Base-by-base conservation (phyloP, 2,329 filamentous ascomycete genomes). In the Colletotrichum orbiculare region DNA sequence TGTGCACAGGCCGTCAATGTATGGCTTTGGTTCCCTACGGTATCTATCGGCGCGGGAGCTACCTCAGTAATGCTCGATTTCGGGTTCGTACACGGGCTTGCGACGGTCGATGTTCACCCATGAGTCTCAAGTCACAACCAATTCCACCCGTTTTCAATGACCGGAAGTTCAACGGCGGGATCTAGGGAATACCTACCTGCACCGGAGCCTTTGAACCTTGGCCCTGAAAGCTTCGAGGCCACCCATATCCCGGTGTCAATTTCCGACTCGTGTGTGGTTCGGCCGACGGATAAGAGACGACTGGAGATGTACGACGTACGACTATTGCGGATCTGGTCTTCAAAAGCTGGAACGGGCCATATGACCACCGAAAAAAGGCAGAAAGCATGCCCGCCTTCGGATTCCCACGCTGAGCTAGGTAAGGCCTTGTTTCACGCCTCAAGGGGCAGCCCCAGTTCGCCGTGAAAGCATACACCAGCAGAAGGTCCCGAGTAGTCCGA, bases 401-500 rank as follows among this genome's bases (percentile, higher is more conserved):
- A 35, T 38, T 43, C 11, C 9, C 17, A 15, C 11, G 45, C 45
- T 48, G 43, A 46, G 49, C 35, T 48, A 10, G 17, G 37, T 10
- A 45, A 48, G n/a, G 35, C 52, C 8, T 1, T 13, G 35, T 57
- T 57, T 49, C 54, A 42, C 13, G 15, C 15, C n/a, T 35, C 2
- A 10, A 25, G 10, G 45, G 53, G 43, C 10, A 10, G 15, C 10
- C 45, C 45, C 10, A 10, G 54, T 13, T 13, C 33, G 9, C 35
- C 15, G 39, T 25, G 25, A 34, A 8, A n/a, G 46, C 17, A 41
- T 8, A 13, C 33, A 37, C 15, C 34, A 55, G 33, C 43, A 13
- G 15, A 15, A 41, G 13, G 25, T 57, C 8, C 54, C 45, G 54
- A 49, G 54, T 15, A 48, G 34, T 41, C 12, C 43, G 17, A 57